A percentile compares a stretch with the other conserved stretches of the same genome.
Conservation (phyloP, 2,329 filamentous ascomycete species). For the Paraphoma sp. region DNA sequence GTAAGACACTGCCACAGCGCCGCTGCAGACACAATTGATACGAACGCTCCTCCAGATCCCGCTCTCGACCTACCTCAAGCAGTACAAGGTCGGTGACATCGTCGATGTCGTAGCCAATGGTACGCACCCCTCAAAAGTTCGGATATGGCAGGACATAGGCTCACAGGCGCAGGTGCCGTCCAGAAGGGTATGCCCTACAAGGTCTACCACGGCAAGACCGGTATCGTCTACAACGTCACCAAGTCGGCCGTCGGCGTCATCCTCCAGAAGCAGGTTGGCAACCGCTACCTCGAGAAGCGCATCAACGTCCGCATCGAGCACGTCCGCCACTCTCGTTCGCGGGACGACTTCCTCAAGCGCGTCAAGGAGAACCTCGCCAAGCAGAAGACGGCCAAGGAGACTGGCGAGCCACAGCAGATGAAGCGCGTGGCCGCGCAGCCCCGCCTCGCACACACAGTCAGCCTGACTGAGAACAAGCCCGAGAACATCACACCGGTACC, state of each 20-base stretch:
- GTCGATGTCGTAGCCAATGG: conserved; percentile 99
- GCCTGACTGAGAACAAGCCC: conserved; percentile 80
- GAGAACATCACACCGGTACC: conserved; percentile 91
- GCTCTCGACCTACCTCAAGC: conserved; percentile 91
- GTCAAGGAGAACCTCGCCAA: conserved; percentile 96
- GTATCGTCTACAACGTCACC: conserved; percentile 98
- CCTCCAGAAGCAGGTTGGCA: conserved; percentile 96
- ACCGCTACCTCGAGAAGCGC: conserved; percentile 99
- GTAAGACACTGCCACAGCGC: conserved; percentile 12
- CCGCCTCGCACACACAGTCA: conserved; percentile 80
- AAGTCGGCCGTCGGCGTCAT: conserved; percentile 98
- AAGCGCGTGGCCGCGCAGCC: conserved; percentile 88
- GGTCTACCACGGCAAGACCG: conserved; percentile 97
- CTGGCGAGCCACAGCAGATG: conserved; percentile 85
- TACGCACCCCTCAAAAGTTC: conserved; percentile 66
- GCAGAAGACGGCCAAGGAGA: conserved; percentile 90
- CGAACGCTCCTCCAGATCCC: conserved; percentile 62
- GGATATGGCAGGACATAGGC: conserved; percentile 15
- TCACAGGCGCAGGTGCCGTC: conserved; percentile 44
- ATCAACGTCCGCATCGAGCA: conserved; percentile 99
- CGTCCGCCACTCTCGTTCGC: conserved; percentile 90
- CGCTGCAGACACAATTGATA: conserved; percentile 24
- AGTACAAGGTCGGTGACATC: conserved; percentile 98
- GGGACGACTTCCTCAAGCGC: conserved; percentile 94
- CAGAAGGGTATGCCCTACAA: conserved; percentile 87